These are phyloP conservation scores for Lecanicillium sp. DNA, from an alignment of 2,329 filamentous ascomycete genomes.

Conservation along the genomic window DNA sequence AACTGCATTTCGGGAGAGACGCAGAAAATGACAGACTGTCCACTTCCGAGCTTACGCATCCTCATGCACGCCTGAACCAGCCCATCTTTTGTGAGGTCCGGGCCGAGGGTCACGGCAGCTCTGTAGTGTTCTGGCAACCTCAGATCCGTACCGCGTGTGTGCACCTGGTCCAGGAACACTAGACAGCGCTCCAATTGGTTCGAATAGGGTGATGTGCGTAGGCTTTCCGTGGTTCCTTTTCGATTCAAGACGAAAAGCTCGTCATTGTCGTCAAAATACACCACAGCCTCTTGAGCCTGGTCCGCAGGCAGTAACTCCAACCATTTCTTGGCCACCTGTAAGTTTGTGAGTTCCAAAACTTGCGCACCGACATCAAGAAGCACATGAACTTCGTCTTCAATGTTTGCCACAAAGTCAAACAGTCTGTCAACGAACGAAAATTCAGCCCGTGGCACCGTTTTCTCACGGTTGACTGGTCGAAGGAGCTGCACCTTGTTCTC, in stretches of 20 bases:
- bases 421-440: conserved; percentile 32
- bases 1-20: conserved; percentile 52
- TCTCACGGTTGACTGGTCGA: not conserved
- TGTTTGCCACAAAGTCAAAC: conserved; percentile 25
- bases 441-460: not conserved
- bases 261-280: conserved; percentile 55
- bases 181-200: conserved; percentile 53
- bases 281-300: conserved; percentile 24
- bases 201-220: conserved; percentile 54
- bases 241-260: conserved; percentile 49
- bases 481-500: conserved; percentile 40
- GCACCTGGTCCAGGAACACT: conserved; percentile 64
- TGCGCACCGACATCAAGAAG: conserved; percentile 68
- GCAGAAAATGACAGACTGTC: conserved; percentile 59
- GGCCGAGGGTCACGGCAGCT: conserved; percentile 62
- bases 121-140: conserved; percentile 51
- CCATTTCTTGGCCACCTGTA: conserved; percentile 48
- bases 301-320: conserved; percentile 25
- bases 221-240: conserved; percentile 36
- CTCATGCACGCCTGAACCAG: conserved; percentile 67
- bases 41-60: conserved; percentile 62
- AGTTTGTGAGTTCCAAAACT: conserved; percentile 58
- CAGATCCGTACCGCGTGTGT: conserved; percentile 65
- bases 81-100: conserved; percentile 60
- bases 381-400: conserved; percentile 39